Evolutionary conservation across 1,284 basidiomycete species (phyloP).

Genomic region (Trichosporon coremiiforme): DNA sequence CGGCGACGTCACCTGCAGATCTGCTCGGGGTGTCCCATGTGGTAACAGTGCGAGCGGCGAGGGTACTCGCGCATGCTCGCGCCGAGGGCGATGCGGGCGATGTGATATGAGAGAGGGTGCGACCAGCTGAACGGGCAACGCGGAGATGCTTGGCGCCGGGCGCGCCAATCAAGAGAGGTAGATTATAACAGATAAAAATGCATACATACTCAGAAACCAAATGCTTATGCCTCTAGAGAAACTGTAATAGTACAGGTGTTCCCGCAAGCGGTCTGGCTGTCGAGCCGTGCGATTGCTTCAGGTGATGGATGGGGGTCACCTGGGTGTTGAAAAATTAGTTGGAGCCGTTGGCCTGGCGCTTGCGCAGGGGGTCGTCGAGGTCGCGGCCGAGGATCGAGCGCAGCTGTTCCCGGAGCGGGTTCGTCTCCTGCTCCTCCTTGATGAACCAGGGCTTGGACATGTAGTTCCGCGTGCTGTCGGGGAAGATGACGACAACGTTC

Average conservation of each 20-base stretch:
- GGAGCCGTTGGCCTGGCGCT: slow-evolving; percentile 18
- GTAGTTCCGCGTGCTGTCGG: slow-evolving; percentile 94
- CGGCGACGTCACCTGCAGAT: too few relatives aligned
- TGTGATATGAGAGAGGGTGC: background rate
- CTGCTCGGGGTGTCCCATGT: too few relatives aligned
- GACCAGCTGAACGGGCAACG: background rate
- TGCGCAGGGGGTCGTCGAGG: slow-evolving; percentile 29
- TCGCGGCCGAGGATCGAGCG: slow-evolving; percentile 31
- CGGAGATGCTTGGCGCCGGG: too few relatives aligned
- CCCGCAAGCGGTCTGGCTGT: slow-evolving; percentile 19
- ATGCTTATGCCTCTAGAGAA: slow-evolving; percentile 20
- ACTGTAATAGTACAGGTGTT: slow-evolving; percentile 17
- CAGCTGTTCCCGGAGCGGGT: slow-evolving; percentile 27
- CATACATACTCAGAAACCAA: slow-evolving; percentile 19
- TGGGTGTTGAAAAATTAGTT: background rate
- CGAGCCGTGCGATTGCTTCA: slow-evolving; percentile 17
- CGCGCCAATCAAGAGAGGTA: background rate
- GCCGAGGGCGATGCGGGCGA: background rate
- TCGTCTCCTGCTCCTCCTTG: slow-evolving; percentile 23
- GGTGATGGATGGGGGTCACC: background rate
- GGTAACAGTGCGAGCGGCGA: too few relatives aligned
- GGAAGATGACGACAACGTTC: slow-evolving; percentile 86
- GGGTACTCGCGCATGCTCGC: too few relatives aligned
- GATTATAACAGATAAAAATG: background rate
- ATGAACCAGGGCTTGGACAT: slow-evolving; percentile 73